Conservation (phyloP, 2,329 filamentous ascomycete species). For the Penicillium frequentans region DNA sequence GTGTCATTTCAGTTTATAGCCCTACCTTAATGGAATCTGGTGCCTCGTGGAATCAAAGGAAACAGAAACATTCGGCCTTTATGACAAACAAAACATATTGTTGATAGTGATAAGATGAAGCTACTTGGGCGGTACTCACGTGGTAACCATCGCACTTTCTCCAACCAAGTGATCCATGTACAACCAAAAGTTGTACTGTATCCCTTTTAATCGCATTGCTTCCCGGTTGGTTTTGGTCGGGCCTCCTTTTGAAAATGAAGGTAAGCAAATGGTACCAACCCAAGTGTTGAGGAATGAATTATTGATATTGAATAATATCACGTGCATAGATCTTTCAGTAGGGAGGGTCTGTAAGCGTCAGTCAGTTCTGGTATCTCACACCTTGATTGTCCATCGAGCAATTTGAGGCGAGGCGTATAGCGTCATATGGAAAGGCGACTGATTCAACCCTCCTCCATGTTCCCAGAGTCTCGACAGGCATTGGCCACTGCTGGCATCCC, state of each 20-base stretch:
- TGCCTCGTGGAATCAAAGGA: neutral
- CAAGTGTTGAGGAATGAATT: neutral
- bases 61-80: neutral
- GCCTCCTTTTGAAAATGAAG: no score
- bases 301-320: neutral
- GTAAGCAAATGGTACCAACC: neutral
- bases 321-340: no score
- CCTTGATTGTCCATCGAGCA: conserved; percentile 16
- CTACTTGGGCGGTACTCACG: conserved; percentile 1
- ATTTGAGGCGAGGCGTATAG: conserved; percentile 21
- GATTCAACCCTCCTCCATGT: neutral
- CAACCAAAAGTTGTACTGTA: conserved; percentile 1
- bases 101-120: neutral
- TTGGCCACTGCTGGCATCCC: conserved; percentile 1
- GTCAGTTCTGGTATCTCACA: neutral
- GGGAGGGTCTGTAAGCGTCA: neutral
- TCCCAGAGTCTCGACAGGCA: neutral
- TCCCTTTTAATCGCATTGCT: neutral
- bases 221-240: neutral
- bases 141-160: conserved; percentile 5
- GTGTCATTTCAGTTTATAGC: no score
- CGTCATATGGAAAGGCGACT: conserved; percentile 16
- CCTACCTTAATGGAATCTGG: no score
- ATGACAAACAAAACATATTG: neutral
- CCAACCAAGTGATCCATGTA: conserved; percentile 4